phyloP scores from a whole-genome alignment of 2,329 filamentous ascomycete species.

The Sclerotinia borealis region DNA sequence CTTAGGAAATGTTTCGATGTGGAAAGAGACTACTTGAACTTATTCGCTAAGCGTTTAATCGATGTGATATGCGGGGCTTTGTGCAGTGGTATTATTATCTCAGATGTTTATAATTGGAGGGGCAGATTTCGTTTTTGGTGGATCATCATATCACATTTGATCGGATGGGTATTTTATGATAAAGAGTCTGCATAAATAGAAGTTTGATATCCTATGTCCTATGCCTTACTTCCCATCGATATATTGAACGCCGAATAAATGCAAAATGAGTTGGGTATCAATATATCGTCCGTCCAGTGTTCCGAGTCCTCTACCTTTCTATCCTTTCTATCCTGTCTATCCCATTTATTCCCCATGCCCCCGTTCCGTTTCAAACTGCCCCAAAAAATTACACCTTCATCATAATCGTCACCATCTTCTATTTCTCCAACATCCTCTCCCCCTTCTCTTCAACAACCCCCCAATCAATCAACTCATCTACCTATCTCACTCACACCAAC shows the following conservation, averaged over 20 bases:
- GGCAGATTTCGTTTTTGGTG: neutral
- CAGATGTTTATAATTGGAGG: neutral
- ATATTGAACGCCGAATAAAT: constrained; percentile 1
- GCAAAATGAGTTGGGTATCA: constrained; percentile 11
- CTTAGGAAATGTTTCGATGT: neutral
- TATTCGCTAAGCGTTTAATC: neutral
- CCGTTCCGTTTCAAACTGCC: no score
- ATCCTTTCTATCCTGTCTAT: neutral
- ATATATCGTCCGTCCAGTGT: neutral
- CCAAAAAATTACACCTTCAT: neutral
- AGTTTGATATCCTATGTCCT: neutral
- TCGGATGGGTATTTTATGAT: neutral
- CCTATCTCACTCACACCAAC: neutral
- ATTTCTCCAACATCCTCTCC: neutral
- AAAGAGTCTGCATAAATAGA: neutral
- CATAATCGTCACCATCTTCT: neutral
- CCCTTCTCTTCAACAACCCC: neutral
- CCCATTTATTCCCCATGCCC: neutral
- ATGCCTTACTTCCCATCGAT: neutral
- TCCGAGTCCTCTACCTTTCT: neutral
- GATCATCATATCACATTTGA: neutral
- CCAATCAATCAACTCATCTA: neutral
- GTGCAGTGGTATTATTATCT: neutral
- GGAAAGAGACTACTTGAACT: neutral
- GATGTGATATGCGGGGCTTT: no score